Evolutionary conservation across 2,329 filamentous ascomycete species (phyloP).

Genomic region (Penicillium italicum): DNA sequence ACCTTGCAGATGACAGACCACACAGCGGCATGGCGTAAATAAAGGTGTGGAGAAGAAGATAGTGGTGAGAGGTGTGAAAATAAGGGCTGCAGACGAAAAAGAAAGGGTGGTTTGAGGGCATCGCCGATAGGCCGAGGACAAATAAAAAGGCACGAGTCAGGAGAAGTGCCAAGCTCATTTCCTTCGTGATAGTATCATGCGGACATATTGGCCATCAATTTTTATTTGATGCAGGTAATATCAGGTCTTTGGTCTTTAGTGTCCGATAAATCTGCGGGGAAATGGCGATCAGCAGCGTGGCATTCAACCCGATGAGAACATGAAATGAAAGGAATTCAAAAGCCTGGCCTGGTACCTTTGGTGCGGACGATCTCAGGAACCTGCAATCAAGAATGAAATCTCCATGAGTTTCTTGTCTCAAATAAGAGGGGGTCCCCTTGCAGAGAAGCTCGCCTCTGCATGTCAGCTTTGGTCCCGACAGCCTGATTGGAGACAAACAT

Average conservation of each 20-base stretch:
- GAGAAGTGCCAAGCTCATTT: constrained; percentile 9
- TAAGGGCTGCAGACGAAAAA: neutral
- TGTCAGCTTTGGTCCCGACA: neutral
- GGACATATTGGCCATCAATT: constrained; percentile 9
- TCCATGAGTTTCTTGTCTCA: constrained; percentile 10
- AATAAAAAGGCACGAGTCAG: neutral
- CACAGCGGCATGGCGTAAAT: constrained; percentile 21
- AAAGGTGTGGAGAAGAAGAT: constrained; percentile 19
- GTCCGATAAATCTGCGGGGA: constrained; percentile 13
- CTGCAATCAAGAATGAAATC: constrained; percentile 13
- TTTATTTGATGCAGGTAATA: constrained; percentile 1
- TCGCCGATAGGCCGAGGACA: neutral
- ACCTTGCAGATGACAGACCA: constrained; percentile 19
- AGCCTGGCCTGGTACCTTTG: neutral
- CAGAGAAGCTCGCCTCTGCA: constrained; percentile 9
- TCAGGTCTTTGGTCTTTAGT: constrained; percentile 1
- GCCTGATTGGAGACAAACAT: neutral
- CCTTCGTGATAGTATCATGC: constrained; percentile 22
- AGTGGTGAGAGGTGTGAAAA: neutral
- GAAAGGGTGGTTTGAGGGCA: neutral
- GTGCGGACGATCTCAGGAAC: constrained; percentile 5
- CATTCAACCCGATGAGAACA: neutral
- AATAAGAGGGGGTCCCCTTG: constrained; percentile 21
- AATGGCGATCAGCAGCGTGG: constrained; percentile 18
- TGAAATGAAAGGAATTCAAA: neutral